Evolutionary conservation across 2,329 filamentous ascomycete species (phyloP).

Genomic region (Colletotrichum cereale): DNA sequence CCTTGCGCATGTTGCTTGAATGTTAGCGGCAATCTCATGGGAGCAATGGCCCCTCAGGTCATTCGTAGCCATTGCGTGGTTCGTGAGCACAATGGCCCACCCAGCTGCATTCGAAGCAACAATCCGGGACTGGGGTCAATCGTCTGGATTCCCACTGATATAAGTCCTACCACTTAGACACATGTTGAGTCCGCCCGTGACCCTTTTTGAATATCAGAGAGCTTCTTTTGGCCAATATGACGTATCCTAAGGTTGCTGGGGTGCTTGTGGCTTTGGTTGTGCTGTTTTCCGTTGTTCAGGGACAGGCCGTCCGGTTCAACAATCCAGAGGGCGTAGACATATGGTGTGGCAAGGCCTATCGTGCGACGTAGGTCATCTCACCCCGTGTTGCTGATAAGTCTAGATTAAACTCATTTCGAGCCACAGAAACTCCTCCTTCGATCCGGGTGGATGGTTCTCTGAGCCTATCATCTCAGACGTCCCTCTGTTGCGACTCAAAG

Average conservation of each 20-base stretch:
- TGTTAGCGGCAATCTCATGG: not conserved
- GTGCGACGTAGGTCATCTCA: conserved; percentile 17
- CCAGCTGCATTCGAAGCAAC: conserved; percentile 2
- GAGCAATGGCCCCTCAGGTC: not conserved
- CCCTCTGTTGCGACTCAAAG: conserved; percentile 57
- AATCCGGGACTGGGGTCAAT: not conserved
- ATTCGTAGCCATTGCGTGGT: not conserved
- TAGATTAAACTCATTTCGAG: not conserved
- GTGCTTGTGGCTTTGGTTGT: conserved; percentile 3
- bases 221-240: not conserved
- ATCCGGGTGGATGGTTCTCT: conserved; percentile 58
- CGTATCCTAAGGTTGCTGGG: not conserved
- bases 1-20: not conserved
- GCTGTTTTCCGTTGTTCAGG: not conserved
- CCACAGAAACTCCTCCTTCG: conserved; percentile 54
- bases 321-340: conserved; percentile 36
- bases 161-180: conserved; percentile 5
- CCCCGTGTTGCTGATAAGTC: not conserved
- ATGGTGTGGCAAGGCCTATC: conserved; percentile 38
- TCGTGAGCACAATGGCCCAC: not conserved
- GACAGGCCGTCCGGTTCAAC: conserved; percentile 32
- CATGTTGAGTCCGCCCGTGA: not conserved
- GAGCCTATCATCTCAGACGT: conserved; percentile 50
- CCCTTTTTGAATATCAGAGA: not conserved
- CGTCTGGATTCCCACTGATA: not conserved